Base-by-base conservation (phyloP, 2,329 filamentous ascomycete genomes). In the Colletotrichum viniferum region DNA sequence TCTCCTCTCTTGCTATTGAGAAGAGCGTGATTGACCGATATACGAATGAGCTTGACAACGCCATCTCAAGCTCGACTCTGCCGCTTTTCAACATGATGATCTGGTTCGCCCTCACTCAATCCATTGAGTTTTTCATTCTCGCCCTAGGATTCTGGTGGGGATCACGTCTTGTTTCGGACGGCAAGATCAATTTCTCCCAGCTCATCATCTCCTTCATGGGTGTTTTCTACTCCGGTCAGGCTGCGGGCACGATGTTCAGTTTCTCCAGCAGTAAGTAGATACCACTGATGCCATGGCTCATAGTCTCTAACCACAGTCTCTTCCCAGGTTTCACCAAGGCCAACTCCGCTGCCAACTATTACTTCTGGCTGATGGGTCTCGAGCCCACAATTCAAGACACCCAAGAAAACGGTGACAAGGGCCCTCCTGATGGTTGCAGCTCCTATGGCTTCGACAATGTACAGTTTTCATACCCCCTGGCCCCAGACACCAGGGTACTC, bases 401-500 rank as follows among this genome's bases (percentile, higher is more conserved):
- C 14, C 71, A 60, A 70, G 68, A 21, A 81, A 84, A 70, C 82
- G 77, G 21, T 9, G 52, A 34, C 4, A 60, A 61, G n/a, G 69
- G 69, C 18, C 69, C 52, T 7, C n/a, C 32, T 4, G 52, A 12
- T 12, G 69, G 36, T 5, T 72, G 69, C 6, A 76, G 77, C n/a
- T 74, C 79, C 71, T 82, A 83, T 73, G 86, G 76, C 8, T 73
- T 80, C 16, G 30, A 52, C 9, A 63, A 79, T 26, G 69, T 79
- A 21, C 61, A 86, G 26, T 92, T 93, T 79, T 84, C 88, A 7
- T 93, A 92, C 74, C 89, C 90, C 4, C 68, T 81, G 66, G 74
- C 81, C 62, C 77, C 80, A 36, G 55, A 81, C 79, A 76, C 78
- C 10, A 76, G 79, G 71, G 78, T 83, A 79, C 77, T 84, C 2